Conservation (phyloP, 129 eudicot species). For the Lactuca sativa region DNA sequence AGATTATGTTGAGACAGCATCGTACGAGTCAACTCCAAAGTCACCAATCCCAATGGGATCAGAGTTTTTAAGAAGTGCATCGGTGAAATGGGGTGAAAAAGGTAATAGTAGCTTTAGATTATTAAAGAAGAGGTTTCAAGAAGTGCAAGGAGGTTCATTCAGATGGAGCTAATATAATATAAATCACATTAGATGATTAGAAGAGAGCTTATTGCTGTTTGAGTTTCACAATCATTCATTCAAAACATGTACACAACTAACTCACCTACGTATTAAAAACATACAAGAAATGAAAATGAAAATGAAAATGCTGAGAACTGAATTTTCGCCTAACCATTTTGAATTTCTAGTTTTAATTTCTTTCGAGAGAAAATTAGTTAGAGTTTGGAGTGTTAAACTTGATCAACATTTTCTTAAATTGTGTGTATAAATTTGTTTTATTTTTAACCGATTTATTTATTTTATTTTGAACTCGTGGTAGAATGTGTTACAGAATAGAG, state of each 20-base stretch:
- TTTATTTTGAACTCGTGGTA: too few relatives aligned
- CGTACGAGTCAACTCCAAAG: conserved; percentile 39
- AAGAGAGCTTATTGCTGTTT: conserved; percentile 4
- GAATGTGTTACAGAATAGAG: too few relatives aligned
- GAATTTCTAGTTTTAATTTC: too few relatives aligned
- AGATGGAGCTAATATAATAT: conserved; percentile 33
- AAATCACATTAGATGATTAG: neutral
- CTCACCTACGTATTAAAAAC: too few relatives aligned
- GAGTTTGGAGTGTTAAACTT: too few relatives aligned
- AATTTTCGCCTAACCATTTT: too few relatives aligned
- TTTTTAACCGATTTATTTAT: too few relatives aligned
- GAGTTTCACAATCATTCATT: conserved; percentile 24
- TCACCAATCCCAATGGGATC: conserved; percentile 61
- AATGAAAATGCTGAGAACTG: too few relatives aligned
- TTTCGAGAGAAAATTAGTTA: too few relatives aligned
- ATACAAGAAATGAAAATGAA: too few relatives aligned
- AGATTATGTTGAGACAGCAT: conserved; percentile 67
- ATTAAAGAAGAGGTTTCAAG: conserved; percentile 68
- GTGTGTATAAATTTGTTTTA: too few relatives aligned
- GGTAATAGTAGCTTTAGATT: conserved; percentile 83
- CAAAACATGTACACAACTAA: conserved; percentile 28
- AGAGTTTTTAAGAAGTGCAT: conserved; percentile 59
- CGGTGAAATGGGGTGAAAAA: conserved; percentile 69
- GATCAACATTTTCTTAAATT: too few relatives aligned
- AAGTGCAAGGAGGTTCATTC: conserved; percentile 47